Base-by-base conservation (phyloP, 1,284 basidiomycete species). In the Tilletia caries region DNA sequence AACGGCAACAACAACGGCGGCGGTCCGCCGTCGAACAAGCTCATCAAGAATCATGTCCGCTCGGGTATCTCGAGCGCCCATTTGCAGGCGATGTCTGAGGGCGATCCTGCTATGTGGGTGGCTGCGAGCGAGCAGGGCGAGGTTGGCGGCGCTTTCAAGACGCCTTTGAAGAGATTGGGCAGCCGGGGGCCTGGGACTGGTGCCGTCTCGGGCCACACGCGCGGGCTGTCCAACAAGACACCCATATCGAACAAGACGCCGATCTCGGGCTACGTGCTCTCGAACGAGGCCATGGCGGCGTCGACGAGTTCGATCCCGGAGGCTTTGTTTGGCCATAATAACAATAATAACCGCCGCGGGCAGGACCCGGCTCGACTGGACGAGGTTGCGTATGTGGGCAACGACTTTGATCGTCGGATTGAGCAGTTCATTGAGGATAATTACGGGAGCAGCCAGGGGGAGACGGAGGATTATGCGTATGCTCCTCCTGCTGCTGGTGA, bases 191-290 rank as follows among this genome's bases (percentile, higher is more conserved):
- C n/a, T n/a, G 41, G 23, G 2, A 29, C 41, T 20, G 25, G 43
- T 32, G 46, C 33, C 10, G 41, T 46, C 10, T 66, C 62, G 1
- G 66, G 58, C 15, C 75, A 76, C 44, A 67, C 70, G 52, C 70
- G 75, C 2, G 78, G 78, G 10, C 58, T 62, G 58, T 62, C 58
- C 3, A 62, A 37, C 58, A 62, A 62, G 32, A 62, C 58, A 5
- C 58, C 58, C 50, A 79, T 79, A n/a, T 79, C 78, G 23, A 79
- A 79, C 71, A 77, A 79, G 70, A 79, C 78, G n/a, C 78, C 77
- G 25, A 71, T 76, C 46, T 79, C 77, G 10, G 76, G 76, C 5
- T 79, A 79, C 48, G 64, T 79, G 67, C 66, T 15, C 18, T 68
- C 34, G 69, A 74, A 46, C 37, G 50, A 32, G 64, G 68, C 12